Evolutionary conservation across 2,329 filamentous ascomycete genomes (phyloP), one percentile per base, ranked within the genome.

Genomic region (Aspergillus sp.): DNA sequence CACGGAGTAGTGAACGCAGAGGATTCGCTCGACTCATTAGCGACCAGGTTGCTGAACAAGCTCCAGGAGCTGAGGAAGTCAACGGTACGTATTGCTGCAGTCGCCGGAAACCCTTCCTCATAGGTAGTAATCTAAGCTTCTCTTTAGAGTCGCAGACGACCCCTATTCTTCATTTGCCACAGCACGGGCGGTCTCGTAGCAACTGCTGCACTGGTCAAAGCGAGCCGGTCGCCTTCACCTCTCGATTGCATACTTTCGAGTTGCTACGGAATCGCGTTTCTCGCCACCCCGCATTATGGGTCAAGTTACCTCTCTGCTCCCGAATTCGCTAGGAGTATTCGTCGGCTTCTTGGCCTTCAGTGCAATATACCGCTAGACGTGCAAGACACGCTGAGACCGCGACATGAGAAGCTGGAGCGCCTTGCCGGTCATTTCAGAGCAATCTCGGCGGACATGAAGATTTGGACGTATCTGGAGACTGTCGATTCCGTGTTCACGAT

Each of bases 381-480:
- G 2, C 82, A 82, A 0, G 73, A 82, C 3, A 79, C 84, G 7
- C 75, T 89, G 0, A 81, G 79, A 0, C 76, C 87, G 0, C 83
- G 82, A 9, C 82, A 84, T 62, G 74, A 76, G n/a, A 70, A 79
- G 0, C 72, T 89, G 1, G 70, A 83, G 7, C 78, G 77, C 46
- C 66, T 77, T 81, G 51, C 87, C 19, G 83, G 87, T 3, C 79
- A 81, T 47, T 89, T 89, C 68, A 81, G 81, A 52, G 79, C 83
- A 3, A 80, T 86, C 5, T 82, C 85, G 0, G 83, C 83, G 41
- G 87, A 89, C 59, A 77, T 88, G 54, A 83, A 82, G 7, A 78
- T 89, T 13, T 89, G 86, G 85, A 87, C 85, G 0, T 84, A 88
- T 46, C 85, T 88, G 61, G 87, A 89, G 67, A 89, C 85, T 0